These are phyloP conservation scores for Xylariomycetidae sp. DNA, from an alignment of 2,329 filamentous ascomycete genomes.

Conservation along the genomic window DNA sequence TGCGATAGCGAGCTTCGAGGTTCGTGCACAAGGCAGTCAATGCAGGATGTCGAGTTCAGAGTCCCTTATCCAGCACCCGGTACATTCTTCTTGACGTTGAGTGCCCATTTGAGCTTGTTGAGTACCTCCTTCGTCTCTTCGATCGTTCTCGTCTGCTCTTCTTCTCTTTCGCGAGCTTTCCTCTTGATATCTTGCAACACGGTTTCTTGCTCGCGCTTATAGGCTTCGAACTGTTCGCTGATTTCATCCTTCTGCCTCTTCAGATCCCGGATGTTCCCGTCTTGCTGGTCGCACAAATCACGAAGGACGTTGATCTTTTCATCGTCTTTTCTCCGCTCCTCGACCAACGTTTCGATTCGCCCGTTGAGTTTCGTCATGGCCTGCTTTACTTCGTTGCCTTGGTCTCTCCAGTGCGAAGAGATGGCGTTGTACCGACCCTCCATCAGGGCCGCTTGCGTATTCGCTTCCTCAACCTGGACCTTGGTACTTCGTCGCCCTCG, in stretches of 20 bases:
- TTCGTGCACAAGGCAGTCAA: slow-evolving; percentile 1
- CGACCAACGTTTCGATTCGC: slow-evolving; percentile 49
- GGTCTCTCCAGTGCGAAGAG: slow-evolving; percentile 59
- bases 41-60: background rate
- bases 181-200: slow-evolving; percentile 53
- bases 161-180: slow-evolving; percentile 50
- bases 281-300: slow-evolving; percentile 67
- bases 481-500: slow-evolving; percentile 53
- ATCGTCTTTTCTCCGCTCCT: slow-evolving; percentile 53
- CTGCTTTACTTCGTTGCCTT: slow-evolving; percentile 55
- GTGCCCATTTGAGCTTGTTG: slow-evolving; percentile 66
- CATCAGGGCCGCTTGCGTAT: slow-evolving; percentile 58
- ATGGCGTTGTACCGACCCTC: slow-evolving; percentile 65
- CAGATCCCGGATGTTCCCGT: slow-evolving; percentile 58
- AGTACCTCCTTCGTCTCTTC: slow-evolving; percentile 54
- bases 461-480: slow-evolving; percentile 59
- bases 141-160: slow-evolving; percentile 54
- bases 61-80: slow-evolving; percentile 42
- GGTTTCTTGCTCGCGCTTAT: slow-evolving; percentile 60
- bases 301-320: slow-evolving; percentile 58
- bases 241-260: slow-evolving; percentile 58
- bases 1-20: background rate
- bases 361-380: slow-evolving; percentile 42
- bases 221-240: slow-evolving; percentile 52
- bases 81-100: slow-evolving; percentile 59